Base-by-base conservation (phyloP, 345 rosid genomes). In the Fremontodendron californicum region DNA sequence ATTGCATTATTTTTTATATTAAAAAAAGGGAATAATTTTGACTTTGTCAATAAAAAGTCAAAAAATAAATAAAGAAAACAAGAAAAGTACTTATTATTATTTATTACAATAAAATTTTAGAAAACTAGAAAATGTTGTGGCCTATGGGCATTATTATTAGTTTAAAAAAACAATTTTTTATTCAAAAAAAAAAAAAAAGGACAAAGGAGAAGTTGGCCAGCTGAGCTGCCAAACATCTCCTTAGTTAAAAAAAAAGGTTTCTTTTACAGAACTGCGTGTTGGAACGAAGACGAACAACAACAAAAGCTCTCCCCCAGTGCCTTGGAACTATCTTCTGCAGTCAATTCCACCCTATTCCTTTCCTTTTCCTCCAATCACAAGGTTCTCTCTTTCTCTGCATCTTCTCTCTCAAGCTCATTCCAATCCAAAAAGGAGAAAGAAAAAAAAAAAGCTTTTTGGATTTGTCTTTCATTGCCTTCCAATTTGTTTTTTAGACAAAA, bases 301-400 rank as follows among this genome's bases (percentile, higher is more conserved):
- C 19, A 42, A 42, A 3, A 42, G 29, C 33, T 21, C 48, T 19
- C 5, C 25, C 8, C 31, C 37, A 29, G n/a, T 35, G 23, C 42
- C 63, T 39, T 13, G 27, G 77, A 71, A 71, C 29, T 29, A 75
- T 61, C 57, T 10, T 49, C 11, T 27, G 57, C 57, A 19, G 57
- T 75, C 70, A 75, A 61, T n/a, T 33, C 45, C 46, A 74, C 69
- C 33, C 4, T 35, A 37, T 55, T 60, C 64, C 70, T 55, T 33
- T 42, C 69, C 74, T 65, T n/a, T 37, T 79, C 82, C 79, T 74
- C 81, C 45, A 79, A 82, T 72, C 65, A 70, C 58, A 74, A 78
- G 83, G 81, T 75, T 73, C 57, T 69, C 61, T 15, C 71, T 5
- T 40, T 70, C 77, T 18, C 51, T 63, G 39, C 58, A 54, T 71